Percentiles rank a stretch among this genome's conserved stretches.
Conservation (phyloP, 2,329 filamentous ascomycete genomes). For the Trichoderma cornu-damae region DNA sequence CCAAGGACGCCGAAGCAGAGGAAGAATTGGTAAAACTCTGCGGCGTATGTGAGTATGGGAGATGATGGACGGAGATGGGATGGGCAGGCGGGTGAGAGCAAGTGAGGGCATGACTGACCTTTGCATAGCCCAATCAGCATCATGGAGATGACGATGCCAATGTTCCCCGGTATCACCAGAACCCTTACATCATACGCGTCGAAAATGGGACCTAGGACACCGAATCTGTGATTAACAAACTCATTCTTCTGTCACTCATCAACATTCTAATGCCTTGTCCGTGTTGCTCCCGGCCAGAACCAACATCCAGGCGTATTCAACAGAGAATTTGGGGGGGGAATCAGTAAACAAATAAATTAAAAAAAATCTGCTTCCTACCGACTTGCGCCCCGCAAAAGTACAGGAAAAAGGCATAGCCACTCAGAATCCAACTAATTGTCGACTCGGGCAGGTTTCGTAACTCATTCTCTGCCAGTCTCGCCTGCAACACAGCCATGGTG, state of each 20-base stretch:
- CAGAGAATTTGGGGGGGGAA: too few relatives aligned
- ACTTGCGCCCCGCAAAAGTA: conserved; percentile 69
- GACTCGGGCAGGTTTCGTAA: conserved; percentile 53
- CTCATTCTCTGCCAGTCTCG: conserved; percentile 61
- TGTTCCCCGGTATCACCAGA: conserved; percentile 54
- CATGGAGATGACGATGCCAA: conserved; percentile 50
- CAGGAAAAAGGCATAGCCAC: conserved; percentile 63
- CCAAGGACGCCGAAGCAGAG: conserved; percentile 61
- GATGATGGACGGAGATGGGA: too few relatives aligned
- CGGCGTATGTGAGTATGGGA: neutral
- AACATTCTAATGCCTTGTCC: neutral
- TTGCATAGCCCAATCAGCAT: conserved; percentile 48
- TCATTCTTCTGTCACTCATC: neutral
- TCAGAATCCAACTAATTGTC: conserved; percentile 67
- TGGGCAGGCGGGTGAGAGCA: neutral
- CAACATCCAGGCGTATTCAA: neutral
- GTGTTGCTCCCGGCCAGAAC: neutral
- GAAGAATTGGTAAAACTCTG: conserved; percentile 66
- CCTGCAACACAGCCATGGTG: conserved; percentile 60
- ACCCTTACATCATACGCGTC: conserved; percentile 59
- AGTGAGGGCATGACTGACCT: neutral
- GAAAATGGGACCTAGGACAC: conserved; percentile 52
- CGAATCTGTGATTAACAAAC: neutral
- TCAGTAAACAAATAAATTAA: too few relatives aligned
- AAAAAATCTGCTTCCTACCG: conserved; percentile 30